Conservation (phyloP, 2,329 filamentous ascomycete genomes). For the Colletotrichum shisoi region DNA sequence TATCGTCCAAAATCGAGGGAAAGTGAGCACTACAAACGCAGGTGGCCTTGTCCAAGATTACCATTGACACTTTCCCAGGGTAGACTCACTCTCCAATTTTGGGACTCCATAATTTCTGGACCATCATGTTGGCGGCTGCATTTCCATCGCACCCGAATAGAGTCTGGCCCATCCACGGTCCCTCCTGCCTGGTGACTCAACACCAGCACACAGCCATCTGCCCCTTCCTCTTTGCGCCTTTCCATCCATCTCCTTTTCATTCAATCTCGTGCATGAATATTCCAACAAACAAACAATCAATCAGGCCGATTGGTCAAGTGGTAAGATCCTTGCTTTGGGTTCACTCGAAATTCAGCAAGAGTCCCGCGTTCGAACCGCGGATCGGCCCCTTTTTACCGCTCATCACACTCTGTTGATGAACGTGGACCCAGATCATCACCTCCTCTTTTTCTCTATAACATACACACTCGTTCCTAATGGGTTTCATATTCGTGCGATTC, state of each 20-base stretch:
- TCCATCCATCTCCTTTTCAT: background rate
- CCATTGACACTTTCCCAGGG: background rate
- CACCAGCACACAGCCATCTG: background rate
- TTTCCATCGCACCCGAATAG: background rate
- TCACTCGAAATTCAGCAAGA: conserved; percentile 21
- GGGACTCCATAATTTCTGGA: too few relatives aligned
- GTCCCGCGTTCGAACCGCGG: conserved; percentile 23
- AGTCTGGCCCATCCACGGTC: background rate
- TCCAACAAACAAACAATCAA: background rate
- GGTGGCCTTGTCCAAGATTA: background rate
- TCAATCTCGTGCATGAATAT: background rate
- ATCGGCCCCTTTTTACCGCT: conserved; percentile 7
- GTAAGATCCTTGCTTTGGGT: conserved; percentile 35
- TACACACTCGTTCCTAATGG: too few relatives aligned
- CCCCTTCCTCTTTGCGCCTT: background rate
- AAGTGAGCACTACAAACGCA: background rate
- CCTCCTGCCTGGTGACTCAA: conserved; percentile 15
- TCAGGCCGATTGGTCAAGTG: conserved; percentile 27
- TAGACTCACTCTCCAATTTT: too few relatives aligned
- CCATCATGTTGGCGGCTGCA: background rate
- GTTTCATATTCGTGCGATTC: too few relatives aligned
- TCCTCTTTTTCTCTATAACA: too few relatives aligned
- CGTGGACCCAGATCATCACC: background rate
- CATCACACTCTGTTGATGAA: too few relatives aligned
- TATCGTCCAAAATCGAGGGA: background rate